Evolutionary conservation across 495 filamentous ascomycete species (phyloP), one percentile per base, ranked within the genome.

Genomic region (Lasiosphaeriaceae sp.): DNA sequence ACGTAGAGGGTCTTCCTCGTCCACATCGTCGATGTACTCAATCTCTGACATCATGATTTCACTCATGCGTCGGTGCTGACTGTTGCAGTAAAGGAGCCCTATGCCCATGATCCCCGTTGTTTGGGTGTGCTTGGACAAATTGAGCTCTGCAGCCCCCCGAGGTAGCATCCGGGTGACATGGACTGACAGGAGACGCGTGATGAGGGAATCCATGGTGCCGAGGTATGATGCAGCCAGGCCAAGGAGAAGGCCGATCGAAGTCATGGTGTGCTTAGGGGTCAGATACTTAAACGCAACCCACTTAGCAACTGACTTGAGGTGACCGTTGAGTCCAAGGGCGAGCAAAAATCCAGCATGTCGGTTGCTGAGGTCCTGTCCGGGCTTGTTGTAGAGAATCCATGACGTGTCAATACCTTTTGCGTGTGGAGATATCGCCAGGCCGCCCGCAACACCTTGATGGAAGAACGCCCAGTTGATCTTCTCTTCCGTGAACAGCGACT

Each of bases 231-330:
- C 95, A 2, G 95, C 90, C 50, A 98, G 77, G 23, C 94, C 94
- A 9, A 99, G 79, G 44, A 99, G 80, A 19, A 99, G 79, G 11
- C 95, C 94, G 57, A 99, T 95, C 7, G 94, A 97, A 11, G 93
- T 97, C 93, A 97, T 97, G 37, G 92, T 92, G 71, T 98, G 94
- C 66, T 98, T 98, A 2, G 94, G 94, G 0, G 94, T 97, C 26
- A 98, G 74, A 59, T 98, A 98, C 73, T 96, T 97, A 83, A 96
- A 98, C 44, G 92, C 92, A 22, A 97, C 88, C 95, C 95, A 97
- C 72, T 96, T 97, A 11, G 95, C 95, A 17, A 99, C 79, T 9
- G 82, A 86, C 68, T 89, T 95, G 34, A 99, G 77, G 74, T 97
- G 95, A 0, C 95, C 95, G 68, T 96, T 97, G 47, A 99, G 78